phyloP scores from a whole-genome alignment of 1,139 yeast species.

The Hyphopichia wangnamkhiaoensis region DNA sequence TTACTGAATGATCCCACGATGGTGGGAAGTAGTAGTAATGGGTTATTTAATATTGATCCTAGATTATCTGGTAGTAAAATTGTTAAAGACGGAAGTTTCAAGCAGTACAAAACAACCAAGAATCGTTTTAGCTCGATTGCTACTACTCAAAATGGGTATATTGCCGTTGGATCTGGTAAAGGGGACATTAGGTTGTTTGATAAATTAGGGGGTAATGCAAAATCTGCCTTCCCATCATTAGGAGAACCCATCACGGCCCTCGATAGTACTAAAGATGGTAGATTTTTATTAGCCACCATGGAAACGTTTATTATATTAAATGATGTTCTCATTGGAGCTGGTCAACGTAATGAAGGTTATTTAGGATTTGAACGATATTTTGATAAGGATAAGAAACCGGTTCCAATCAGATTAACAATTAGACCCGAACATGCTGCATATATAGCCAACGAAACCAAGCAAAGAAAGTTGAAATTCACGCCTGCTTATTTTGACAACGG shows the following conservation, averaged over 20 bases:
- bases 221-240: conserved; percentile 74
- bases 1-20: conserved; percentile 72
- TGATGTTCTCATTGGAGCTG: conserved; percentile 63
- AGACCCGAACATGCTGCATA: conserved; percentile 72
- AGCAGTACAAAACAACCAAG: conserved; percentile 53
- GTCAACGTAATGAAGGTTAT: conserved; percentile 56
- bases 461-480: conserved; percentile 56
- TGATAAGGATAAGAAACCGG: conserved; percentile 65
- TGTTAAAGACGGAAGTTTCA: conserved; percentile 42
- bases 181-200: conserved; percentile 81
- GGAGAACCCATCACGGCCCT: conserved; percentile 72
- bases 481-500: conserved; percentile 79
- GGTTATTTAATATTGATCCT: conserved; percentile 77
- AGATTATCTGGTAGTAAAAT: conserved; percentile 58
- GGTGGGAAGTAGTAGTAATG: conserved; percentile 65
- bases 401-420: conserved; percentile 66
- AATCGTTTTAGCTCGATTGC: conserved; percentile 62
- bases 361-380: conserved; percentile 69
- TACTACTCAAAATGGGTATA: conserved; percentile 70
- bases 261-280: conserved; percentile 77
- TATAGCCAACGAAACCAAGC: conserved; percentile 55
- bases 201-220: conserved; percentile 70
- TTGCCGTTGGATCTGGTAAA: conserved; percentile 72
- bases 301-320: conserved; percentile 65
- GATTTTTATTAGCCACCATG: conserved; percentile 82